Base-by-base conservation (phyloP, 1,139 yeast species). In the Lodderomyces metapsilosis region DNA sequence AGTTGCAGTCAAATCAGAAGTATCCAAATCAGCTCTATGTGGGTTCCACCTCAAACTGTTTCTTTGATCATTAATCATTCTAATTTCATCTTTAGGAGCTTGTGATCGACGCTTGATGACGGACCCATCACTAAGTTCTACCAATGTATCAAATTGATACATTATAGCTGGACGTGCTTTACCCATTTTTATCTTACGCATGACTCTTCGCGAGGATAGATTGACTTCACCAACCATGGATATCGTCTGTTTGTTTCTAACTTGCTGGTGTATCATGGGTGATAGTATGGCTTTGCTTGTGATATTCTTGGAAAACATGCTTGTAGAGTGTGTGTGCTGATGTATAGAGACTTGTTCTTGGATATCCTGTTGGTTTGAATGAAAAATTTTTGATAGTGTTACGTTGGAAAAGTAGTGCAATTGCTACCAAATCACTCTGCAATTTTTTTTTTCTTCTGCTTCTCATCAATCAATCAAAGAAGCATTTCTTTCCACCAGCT, bases 81-180 rank as follows among this genome's bases (percentile, higher is more conserved):
- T 75, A 58, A 88, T 74, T 59, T 92, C 96, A 43, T 78, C 84
- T 56, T 88, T 85, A 5, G 98, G 98, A 44, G 82, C 89, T 52
- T 87, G 96, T 0, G 96, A 82, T 56, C 88, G 76, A 64, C 98
- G 78, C 30, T 71, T 72, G 30, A 88, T 73, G 1, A 95, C 95
- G 23, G 96, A 85, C 2, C 98, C 98, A 60, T 92, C 98, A 52
- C 95, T 84, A 44, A 91, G 75, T 63, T 91, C 96, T 10, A 92
- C 91, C 37, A 76, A 66, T 32, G 94, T 86, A 49, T 91, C 91
- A 59, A 92, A 92, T 59, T 88, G 88, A 66, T 91, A 79, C 65
- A 88, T 91, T 36, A 91, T 85, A 34, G 96, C 89, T 2, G 98
- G 97, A 64, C 97, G 79, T 13, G 96, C 89, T 59, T 83, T 84